Percentiles rank a stretch among this genome's conserved stretches.
Conservation (phyloP, 352 stramenopile genomes). For the Thalassiosira livingstoniorum region DNA sequence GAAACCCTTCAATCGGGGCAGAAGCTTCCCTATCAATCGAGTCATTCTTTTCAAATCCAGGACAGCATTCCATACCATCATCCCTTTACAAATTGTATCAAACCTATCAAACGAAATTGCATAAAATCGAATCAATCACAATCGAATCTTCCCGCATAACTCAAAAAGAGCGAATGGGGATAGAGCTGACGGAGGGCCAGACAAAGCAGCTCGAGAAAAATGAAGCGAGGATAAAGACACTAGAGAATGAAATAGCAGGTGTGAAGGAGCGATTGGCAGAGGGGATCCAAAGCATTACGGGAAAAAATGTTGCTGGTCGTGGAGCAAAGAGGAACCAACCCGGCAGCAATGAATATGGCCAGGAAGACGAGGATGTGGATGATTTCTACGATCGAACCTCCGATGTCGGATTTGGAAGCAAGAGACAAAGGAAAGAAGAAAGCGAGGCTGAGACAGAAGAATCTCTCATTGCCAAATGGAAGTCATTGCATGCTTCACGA, state of each 20-base stretch:
- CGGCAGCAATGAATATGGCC: neutral
- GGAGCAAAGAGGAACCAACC: neutral
- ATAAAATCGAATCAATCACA: slow-evolving; percentile 74
- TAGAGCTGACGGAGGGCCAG: slow-evolving; percentile 74
- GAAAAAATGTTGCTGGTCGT: slow-evolving; percentile 27
- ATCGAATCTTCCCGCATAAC: slow-evolving; percentile 72
- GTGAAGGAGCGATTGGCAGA: slow-evolving; percentile 56
- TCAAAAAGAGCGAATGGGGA: slow-evolving; percentile 57
- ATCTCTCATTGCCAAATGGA: slow-evolving; percentile 72
- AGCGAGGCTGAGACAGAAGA: slow-evolving; percentile 68
- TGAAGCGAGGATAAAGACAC: slow-evolving; percentile 48
- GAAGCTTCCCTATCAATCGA: slow-evolving; percentile 44
- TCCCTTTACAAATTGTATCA: slow-evolving; percentile 47
- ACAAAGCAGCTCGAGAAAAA: slow-evolving; percentile 69
- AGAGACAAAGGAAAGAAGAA: slow-evolving; percentile 24
- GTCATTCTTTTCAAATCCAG: slow-evolving; percentile 38
- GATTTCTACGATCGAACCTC: slow-evolving; percentile 76
- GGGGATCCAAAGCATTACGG: slow-evolving; percentile 21
- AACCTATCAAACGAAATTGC: slow-evolving; percentile 52
- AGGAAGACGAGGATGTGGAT: slow-evolving; percentile 58
- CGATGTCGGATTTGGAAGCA: neutral
- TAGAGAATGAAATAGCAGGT: slow-evolving; percentile 41
- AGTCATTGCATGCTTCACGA: slow-evolving; percentile 32
- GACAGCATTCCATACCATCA: slow-evolving; percentile 38
- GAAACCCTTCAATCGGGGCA: neutral